A percentile compares a stretch with the other conserved stretches of the same genome.
These are phyloP conservation scores for Alliaria petiolata DNA, from an alignment of 345 rosid species.

Conservation along the genomic window DNA sequence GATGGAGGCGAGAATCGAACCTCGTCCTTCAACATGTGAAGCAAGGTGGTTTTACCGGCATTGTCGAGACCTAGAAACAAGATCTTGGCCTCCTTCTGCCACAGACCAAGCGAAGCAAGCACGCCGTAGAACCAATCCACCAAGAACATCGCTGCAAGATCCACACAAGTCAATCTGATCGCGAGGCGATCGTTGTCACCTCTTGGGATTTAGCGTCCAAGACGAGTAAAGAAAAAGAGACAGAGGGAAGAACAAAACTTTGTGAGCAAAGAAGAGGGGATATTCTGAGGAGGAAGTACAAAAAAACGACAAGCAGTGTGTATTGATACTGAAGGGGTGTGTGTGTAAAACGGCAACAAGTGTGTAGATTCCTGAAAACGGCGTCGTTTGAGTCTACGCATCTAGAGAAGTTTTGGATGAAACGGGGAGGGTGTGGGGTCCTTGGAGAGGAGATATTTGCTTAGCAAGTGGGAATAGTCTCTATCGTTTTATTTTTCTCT, in stretches of 20 bases:
- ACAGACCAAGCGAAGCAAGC: conserved; percentile 67
- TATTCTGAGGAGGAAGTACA: background rate
- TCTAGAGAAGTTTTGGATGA: background rate
- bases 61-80: conserved; percentile 87
- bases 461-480: conserved; percentile 23
- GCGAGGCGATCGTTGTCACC: background rate
- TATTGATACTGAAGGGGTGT: background rate
- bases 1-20: conserved; percentile 30
- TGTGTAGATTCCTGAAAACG: conserved; percentile 12
- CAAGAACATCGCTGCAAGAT: conserved; percentile 48
- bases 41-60: conserved; percentile 85
- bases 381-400: background rate
- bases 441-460: conserved; percentile 16
- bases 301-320: conserved; percentile 6
- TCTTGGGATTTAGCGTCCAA: background rate
- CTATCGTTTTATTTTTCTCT: background rate
- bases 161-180: background rate
- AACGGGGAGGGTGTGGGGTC: conserved; percentile 3
- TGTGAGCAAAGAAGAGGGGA: background rate
- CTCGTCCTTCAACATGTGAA: conserved; percentile 91
- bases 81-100: conserved; percentile 91
- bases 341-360: background rate
- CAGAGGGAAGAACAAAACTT: background rate
- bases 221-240: background rate
- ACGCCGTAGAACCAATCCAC: conserved; percentile 83